These are phyloP conservation scores for Fusarium foetens DNA, from an alignment of 2,329 filamentous ascomycete genomes.

Conservation along the genomic window DNA sequence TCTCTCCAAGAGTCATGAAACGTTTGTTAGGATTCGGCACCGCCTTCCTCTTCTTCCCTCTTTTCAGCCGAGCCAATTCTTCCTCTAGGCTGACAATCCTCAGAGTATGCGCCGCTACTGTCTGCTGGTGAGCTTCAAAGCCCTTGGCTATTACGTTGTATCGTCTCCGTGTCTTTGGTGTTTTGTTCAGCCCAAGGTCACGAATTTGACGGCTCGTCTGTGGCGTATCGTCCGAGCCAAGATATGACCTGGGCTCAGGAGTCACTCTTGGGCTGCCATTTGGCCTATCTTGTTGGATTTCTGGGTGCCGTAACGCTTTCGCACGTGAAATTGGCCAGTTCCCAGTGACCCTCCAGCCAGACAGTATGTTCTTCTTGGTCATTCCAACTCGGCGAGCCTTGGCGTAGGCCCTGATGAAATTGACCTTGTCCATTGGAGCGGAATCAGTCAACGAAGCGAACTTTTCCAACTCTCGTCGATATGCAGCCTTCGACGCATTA, in stretches of 20 bases:
- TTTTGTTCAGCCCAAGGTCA: too few species aligned
- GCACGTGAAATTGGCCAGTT: background rate
- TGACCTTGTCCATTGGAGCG: background rate
- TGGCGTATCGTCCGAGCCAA: too few species aligned
- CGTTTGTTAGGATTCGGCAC: constrained; percentile 19
- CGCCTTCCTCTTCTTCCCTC: constrained; percentile 26
- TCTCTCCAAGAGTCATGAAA: constrained; percentile 11
- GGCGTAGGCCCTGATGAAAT: constrained; percentile 22
- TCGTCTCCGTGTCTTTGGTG: background rate
- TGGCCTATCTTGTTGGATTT: too few species aligned
- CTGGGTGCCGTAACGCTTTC: too few species aligned
- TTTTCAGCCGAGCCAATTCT: constrained; percentile 3
- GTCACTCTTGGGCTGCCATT: too few species aligned
- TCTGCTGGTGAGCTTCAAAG: background rate
- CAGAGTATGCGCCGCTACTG: too few species aligned
- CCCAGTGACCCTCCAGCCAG: constrained; percentile 18
- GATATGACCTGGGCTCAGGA: too few species aligned
- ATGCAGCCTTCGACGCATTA: background rate
- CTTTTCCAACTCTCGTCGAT: too few species aligned
- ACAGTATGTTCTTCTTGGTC: constrained; percentile 20
- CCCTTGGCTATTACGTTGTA: background rate
- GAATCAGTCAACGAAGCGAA: too few species aligned
- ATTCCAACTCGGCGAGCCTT: constrained; percentile 15
- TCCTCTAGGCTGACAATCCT: background rate
- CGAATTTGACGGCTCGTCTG: too few species aligned